A percentile compares a stretch with the other conserved stretches of the same genome.
Evolutionary conservation across 2,329 filamentous ascomycete genomes (phyloP).

Genomic region (Paracorniculantispora psalliotae): DNA sequence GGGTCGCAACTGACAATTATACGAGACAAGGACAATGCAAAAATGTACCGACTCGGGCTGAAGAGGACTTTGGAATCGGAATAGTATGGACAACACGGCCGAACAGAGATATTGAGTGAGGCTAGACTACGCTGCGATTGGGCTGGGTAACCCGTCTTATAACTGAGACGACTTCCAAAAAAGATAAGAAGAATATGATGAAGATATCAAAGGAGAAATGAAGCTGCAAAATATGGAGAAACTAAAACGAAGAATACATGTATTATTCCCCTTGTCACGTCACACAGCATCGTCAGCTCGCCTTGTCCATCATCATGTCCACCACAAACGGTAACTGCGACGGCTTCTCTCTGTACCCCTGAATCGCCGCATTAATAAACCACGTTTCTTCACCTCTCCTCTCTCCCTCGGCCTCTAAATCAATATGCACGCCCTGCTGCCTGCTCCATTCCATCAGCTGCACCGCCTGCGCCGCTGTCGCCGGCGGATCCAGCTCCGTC

Average conservation of each 20-base stretch:
- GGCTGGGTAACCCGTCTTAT: too few relatives aligned
- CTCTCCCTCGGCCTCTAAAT: constrained; percentile 23
- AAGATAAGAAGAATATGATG: too few relatives aligned
- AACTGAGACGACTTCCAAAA: too few relatives aligned
- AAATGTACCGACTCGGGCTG: too few relatives aligned
- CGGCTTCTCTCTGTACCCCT: constrained; percentile 37
- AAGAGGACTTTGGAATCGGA: too few relatives aligned
- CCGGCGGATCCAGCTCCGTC: constrained; percentile 9
- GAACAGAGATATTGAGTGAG: too few relatives aligned
- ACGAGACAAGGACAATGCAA: too few relatives aligned
- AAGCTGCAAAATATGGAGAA: neutral
- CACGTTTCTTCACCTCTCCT: constrained; percentile 36
- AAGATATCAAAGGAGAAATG: too few relatives aligned
- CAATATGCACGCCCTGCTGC: constrained; percentile 31
- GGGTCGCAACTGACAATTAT: too few relatives aligned
- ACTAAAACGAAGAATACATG: neutral
- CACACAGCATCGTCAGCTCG: neutral
- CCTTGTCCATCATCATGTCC: constrained; percentile 38
- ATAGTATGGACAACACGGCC: too few relatives aligned
- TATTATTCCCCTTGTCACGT: neutral
- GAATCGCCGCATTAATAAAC: constrained; percentile 56
- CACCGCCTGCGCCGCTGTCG: constrained; percentile 14
- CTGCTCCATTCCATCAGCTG: constrained; percentile 20
- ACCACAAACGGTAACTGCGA: constrained; percentile 50
- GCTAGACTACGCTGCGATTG: too few relatives aligned